Base-by-base conservation (phyloP, 148 eudicot genomes). In the Tetragonia tetragonoides region DNA sequence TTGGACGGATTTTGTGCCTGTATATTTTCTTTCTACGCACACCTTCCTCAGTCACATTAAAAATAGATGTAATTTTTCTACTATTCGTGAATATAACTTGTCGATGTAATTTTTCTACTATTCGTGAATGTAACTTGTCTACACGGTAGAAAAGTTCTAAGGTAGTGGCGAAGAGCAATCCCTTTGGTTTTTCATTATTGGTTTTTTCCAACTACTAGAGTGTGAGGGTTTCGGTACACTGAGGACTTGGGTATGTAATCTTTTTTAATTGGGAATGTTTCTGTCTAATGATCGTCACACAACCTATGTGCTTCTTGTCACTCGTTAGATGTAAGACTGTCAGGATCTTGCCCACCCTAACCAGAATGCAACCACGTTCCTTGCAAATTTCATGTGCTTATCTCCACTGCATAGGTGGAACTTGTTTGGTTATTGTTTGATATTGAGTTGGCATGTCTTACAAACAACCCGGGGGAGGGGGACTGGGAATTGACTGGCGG, bases 1-100 rank as follows among this genome's bases (percentile, higher is more conserved):
- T 68, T 68, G 73, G 21, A 47, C n/a, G 56, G 64, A 67, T 57
- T 53, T 51, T 54, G 72, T 37, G 54, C 70, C 53, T 14, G n/a
- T 56, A 56, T 54, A 11, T 56, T 68, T 65, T 56, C 68, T 24
- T 38, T 68, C 18, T 40, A 7, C 20, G 14, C 34, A 10, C 11
- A 9, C n/a, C 62, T 53, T 28, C 10, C 49, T 24, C 23, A 10
- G 8, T 66, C 72, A 39, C 12, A n/a, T 20, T 28, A 10, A 8
- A 66, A 21, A 10, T 10, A 14, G 16, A 24, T 21, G 6, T 17
- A 53, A 20, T 40, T 65, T n/a, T 77, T 56, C 49, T 68, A n/a
- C 40, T 51, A 21, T n/a, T 65, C 24, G 16, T 56, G 9, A 21
- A 56, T 73, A 4, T 21, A 28, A 61, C 8, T 49, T 8, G 53